phyloP scores from a whole-genome alignment of 2,329 filamentous ascomycete genomes.

The Curvularia lunata region DNA sequence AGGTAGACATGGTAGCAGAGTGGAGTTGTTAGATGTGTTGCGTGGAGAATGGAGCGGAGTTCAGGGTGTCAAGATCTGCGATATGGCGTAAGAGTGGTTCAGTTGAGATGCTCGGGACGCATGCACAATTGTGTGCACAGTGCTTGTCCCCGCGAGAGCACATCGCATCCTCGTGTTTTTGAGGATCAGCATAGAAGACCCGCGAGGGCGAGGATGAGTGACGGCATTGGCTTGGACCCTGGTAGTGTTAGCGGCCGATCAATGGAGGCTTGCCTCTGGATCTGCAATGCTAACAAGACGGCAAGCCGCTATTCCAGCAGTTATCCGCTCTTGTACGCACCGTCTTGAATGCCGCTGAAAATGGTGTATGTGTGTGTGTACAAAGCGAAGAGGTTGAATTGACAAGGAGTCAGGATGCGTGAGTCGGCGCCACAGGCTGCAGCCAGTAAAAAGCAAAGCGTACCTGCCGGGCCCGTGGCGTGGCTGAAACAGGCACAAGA shows the following conservation, averaged over 20 bases:
- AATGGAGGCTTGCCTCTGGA: slow-evolving; percentile 7
- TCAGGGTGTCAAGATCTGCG: not conserved
- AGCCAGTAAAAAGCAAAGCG: slow-evolving; percentile 13
- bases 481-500: slow-evolving; percentile 15
- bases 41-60: not conserved
- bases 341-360: not conserved
- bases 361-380: no score
- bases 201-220: not conserved
- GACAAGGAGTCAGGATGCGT: not conserved
- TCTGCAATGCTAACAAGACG: slow-evolving; percentile 12
- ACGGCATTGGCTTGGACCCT: slow-evolving; percentile 10
- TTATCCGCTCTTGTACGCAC: not conserved
- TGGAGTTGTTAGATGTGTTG: slow-evolving; percentile 23
- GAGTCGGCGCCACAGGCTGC: slow-evolving; percentile 9
- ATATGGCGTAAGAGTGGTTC: slow-evolving; percentile 5
- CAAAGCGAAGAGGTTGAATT: not conserved
- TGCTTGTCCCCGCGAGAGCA: not conserved
- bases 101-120: not conserved
- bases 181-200: slow-evolving; percentile 2
- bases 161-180: not conserved
- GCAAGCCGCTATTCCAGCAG: not conserved
- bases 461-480: slow-evolving; percentile 1
- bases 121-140: slow-evolving; percentile 1
- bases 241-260: slow-evolving; percentile 11
- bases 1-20: slow-evolving; percentile 14